Evolutionary conservation across 768 basidiomycete species (phyloP).

Genomic region (Leccinum olivaceopallidum): DNA sequence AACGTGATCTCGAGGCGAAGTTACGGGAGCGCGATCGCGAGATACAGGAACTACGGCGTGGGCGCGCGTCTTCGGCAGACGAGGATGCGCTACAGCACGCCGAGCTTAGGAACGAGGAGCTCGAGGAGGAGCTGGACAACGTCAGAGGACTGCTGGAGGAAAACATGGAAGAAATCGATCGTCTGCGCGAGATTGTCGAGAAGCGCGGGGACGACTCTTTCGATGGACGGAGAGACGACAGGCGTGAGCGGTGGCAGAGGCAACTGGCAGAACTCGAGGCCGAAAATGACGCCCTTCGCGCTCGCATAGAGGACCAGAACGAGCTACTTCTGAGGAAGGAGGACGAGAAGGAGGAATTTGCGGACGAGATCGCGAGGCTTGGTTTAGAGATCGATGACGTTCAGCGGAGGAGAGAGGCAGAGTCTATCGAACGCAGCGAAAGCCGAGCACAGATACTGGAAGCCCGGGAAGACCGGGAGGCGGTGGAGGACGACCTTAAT

Average conservation of each 20-base stretch:
- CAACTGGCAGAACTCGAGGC: conserved; percentile 58
- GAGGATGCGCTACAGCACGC: conserved; percentile 55
- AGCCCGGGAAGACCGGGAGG: conserved; percentile 72
- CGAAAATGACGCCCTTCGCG: conserved; percentile 63
- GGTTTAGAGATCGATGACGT: conserved; percentile 67
- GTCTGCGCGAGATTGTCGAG: conserved; percentile 69
- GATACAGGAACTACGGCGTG: conserved; percentile 61
- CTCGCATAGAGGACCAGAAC: conserved; percentile 56
- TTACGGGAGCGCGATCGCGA: conserved; percentile 75
- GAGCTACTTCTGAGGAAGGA: conserved; percentile 56
- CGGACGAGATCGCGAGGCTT: conserved; percentile 64
- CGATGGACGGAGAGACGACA: conserved; percentile 41
- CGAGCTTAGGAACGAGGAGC: conserved; percentile 62
- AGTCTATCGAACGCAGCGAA: conserved; percentile 67
- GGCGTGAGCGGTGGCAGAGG: conserved; percentile 46
- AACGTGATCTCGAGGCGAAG: conserved; percentile 75
- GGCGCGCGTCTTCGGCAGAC: conserved; percentile 41
- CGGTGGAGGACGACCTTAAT: conserved; percentile 78
- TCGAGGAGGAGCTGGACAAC: conserved; percentile 74
- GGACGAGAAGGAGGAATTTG: conserved; percentile 72
- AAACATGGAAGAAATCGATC: conserved; percentile 80
- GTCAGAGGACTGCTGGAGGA: conserved; percentile 72
- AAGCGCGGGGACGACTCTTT: conserved; percentile 45
- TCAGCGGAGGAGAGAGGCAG: conserved; percentile 59
- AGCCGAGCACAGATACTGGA: conserved; percentile 72